These are phyloP conservation scores for Prunus yedoensis DNA, from an alignment of 331 rosid species.

Conservation along the genomic window DNA sequence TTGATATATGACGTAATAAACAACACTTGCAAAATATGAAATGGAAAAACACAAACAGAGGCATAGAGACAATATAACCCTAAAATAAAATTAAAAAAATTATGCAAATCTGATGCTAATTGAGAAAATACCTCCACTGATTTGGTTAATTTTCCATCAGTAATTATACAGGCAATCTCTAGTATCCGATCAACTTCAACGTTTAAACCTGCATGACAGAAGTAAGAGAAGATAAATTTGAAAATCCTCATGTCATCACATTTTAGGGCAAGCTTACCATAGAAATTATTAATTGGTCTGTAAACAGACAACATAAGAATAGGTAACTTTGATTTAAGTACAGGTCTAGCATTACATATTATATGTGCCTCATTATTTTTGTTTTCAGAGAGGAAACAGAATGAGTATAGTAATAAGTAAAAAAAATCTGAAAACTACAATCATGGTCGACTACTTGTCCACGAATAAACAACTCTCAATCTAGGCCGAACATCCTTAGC, in stretches of 20 bases:
- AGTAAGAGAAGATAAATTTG: conserved; percentile 2
- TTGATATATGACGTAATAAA: no score
- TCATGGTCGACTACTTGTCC: background rate
- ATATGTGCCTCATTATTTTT: background rate
- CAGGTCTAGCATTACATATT: background rate
- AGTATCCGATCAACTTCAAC: conserved; percentile 83
- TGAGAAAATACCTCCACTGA: conserved; percentile 63
- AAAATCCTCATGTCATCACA: background rate
- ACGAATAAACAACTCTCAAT: background rate
- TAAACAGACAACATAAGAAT: background rate
- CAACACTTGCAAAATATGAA: no score
- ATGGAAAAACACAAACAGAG: background rate
- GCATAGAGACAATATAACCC: background rate
- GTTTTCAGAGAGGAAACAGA: background rate
- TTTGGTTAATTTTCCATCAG: conserved; percentile 81
- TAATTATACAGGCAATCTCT: conserved; percentile 92
- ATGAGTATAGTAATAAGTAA: background rate
- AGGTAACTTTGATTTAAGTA: background rate
- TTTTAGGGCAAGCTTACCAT: background rate
- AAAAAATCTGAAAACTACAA: background rate
- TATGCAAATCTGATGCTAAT: conserved; percentile 12
- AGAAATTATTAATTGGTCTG: background rate
- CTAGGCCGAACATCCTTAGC: background rate
- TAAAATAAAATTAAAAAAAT: background rate
- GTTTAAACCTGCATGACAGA: conserved; percentile 63